These are phyloP conservation scores for Domatiomyces globalis DNA, from an alignment of 2,329 filamentous ascomycete genomes.

Conservation along the genomic window DNA sequence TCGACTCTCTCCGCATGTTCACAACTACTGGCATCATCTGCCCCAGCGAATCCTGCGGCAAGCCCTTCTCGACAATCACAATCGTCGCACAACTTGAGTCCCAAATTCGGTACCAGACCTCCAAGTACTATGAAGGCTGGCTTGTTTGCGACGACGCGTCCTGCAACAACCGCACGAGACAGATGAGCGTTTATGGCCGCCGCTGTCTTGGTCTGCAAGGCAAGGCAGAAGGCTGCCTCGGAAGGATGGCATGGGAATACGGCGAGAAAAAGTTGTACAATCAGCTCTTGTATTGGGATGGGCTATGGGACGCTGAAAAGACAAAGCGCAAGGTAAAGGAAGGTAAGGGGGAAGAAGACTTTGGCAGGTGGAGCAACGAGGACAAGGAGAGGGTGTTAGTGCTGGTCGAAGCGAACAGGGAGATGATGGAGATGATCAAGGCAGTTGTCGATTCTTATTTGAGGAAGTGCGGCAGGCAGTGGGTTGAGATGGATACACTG, in stretches of 20 bases:
- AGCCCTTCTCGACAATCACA: slow-evolving; percentile 52
- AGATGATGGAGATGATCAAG: slow-evolving; percentile 62
- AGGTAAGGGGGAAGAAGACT: slow-evolving; percentile 27
- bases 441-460: slow-evolving; percentile 68
- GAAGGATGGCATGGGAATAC: slow-evolving; percentile 78
- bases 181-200: slow-evolving; percentile 84
- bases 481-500: slow-evolving; percentile 84
- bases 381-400: slow-evolving; percentile 53
- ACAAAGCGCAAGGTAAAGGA: slow-evolving; percentile 42
- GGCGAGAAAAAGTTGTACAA: slow-evolving; percentile 86
- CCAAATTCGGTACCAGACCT: slow-evolving; percentile 62
- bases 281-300: slow-evolving; percentile 76
- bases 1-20: slow-evolving; percentile 19
- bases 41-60: slow-evolving; percentile 46
- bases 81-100: slow-evolving; percentile 77
- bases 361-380: slow-evolving; percentile 27
- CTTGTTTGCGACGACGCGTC: slow-evolving; percentile 78
- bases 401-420: slow-evolving; percentile 68
- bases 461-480: slow-evolving; percentile 78
- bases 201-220: slow-evolving; percentile 79
- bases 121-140: slow-evolving; percentile 84
- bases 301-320: slow-evolving; percentile 81
- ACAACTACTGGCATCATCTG: slow-evolving; percentile 58
- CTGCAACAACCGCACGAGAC: slow-evolving; percentile 73
- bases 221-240: slow-evolving; percentile 68